Conservation (phyloP, 2,329 filamentous ascomycete species). For the Neonectria magnoliae region DNA sequence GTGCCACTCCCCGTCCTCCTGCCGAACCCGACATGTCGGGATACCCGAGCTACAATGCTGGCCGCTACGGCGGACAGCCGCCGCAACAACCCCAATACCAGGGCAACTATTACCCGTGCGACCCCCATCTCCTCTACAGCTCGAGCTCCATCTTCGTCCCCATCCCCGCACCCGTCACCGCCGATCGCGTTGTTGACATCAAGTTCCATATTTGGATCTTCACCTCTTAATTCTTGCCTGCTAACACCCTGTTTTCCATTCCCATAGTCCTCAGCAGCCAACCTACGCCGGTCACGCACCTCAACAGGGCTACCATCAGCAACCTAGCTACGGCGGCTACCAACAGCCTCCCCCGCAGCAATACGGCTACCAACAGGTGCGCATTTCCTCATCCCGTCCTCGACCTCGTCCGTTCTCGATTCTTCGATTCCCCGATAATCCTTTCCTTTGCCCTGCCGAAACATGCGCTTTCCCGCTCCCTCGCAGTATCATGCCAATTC, state of each 20-base stretch:
- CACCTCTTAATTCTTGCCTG: constrained; percentile 29
- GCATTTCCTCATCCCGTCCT: constrained; percentile 37
- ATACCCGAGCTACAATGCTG: constrained; percentile 67
- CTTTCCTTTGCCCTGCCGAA: background rate
- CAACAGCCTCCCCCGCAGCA: constrained; percentile 54
- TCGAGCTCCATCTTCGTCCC: constrained; percentile 6
- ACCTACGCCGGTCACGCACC: constrained; percentile 61
- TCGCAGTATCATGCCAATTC: background rate
- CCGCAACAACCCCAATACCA: constrained; percentile 52
- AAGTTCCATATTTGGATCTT: constrained; percentile 9
- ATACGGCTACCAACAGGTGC: constrained; percentile 52
- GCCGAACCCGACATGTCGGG: constrained; percentile 64
- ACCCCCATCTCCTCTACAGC: constrained; percentile 33
- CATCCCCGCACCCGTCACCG: constrained; percentile 26
- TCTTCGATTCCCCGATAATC: background rate
- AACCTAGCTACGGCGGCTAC: constrained; percentile 59
- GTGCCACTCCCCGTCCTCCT: constrained; percentile 6
- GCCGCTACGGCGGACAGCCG: constrained; percentile 52
- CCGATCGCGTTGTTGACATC: constrained; percentile 16
- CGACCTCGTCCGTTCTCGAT: background rate
- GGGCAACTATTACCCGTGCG: constrained; percentile 63
- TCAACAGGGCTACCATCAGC: constrained; percentile 54
- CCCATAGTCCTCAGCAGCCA: constrained; percentile 52
- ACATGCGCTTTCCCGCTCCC: background rate
- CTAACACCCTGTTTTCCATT: constrained; percentile 34